Evolutionary conservation across 176 grass and related monocot species (phyloP).

Genomic region (Canna indica): DNA sequence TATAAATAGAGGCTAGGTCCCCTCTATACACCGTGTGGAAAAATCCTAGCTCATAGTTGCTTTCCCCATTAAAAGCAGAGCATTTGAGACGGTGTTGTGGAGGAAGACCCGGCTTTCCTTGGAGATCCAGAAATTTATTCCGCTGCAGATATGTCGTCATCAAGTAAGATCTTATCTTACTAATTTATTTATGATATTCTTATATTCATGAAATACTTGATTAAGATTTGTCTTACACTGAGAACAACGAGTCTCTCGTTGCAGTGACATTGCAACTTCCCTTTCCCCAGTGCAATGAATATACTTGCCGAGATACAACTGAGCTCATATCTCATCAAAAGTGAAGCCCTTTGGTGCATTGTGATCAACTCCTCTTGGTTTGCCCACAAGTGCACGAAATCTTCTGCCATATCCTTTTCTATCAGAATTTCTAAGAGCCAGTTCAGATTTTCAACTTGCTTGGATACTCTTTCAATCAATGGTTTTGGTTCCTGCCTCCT

Average conservation of each 20-base stretch:
- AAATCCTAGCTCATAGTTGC: too few relatives aligned
- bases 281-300: constrained; percentile 58
- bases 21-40: too few relatives aligned
- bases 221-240: too few relatives aligned
- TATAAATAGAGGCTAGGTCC: too few relatives aligned
- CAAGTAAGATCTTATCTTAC: too few relatives aligned
- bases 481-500: constrained; percentile 24
- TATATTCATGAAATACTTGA: too few relatives aligned
- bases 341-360: constrained; percentile 51
- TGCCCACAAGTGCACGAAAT: constrained; percentile 65
- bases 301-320: constrained; percentile 71
- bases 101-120: too few relatives aligned
- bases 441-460: constrained; percentile 71
- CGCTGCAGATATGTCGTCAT: too few relatives aligned
- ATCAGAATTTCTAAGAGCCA: constrained; percentile 81
- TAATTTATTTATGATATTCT: too few relatives aligned
- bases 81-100: too few relatives aligned
- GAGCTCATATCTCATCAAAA: constrained; percentile 76
- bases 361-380: constrained; percentile 51
- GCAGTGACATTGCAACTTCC: constrained; percentile 60
- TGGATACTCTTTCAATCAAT: constrained; percentile 51
- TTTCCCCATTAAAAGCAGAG: too few relatives aligned
- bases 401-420: constrained; percentile 72
- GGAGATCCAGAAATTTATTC: too few relatives aligned
- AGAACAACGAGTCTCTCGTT: constrained; percentile 41